Base-by-base conservation (phyloP, 441 rosid species). In the Sinapis alba region DNA sequence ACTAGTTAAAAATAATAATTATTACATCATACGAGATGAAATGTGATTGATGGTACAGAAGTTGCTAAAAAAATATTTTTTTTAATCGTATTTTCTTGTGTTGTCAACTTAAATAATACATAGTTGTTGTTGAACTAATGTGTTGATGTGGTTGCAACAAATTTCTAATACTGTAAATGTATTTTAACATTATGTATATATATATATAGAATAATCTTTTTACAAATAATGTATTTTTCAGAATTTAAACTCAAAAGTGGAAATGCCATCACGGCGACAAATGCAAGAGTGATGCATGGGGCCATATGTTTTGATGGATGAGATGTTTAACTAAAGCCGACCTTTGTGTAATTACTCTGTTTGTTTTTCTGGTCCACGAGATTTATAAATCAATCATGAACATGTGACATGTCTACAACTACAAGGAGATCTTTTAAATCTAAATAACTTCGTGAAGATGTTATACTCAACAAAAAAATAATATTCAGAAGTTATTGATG, bases 361-460 rank as follows among this genome's bases (percentile, higher is more conserved):
- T 66, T 67, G 16, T 66, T 62, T 66, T 36, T 7, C 6, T 78
- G 51, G 77, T 78, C 73, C 78, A 66, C 70, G 18, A 38, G 15
- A 67, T 67, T 26, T 68, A 69, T 19, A 34, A 38, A 71, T 65
- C 76, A 71, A 45, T 77, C 68, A 71, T 77, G 36, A 7, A 53
- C 79, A 77, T 77, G 76, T 77, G 73, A 71, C 77, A 77, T 77
- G 80, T 77, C 64, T 76, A 30, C 9, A 26, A 53, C 69, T 76
- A 56, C 13, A 20, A 41, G 1, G 34, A 53, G 19, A 53, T 26
- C 65, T 18, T 9, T 61, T 9, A 9, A 9, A 61, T 9, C 13
- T 32, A 61, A 30, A 51, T n/a, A n/a, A 54, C 65, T 54, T 41
- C 45, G 11, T 9, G 41, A 2, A 58, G 58, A 47, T 77, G 57